Percentiles rank a stretch among this genome's conserved stretches.
Evolutionary conservation across 306 rosid genomes (phyloP).

Genomic region (Phaseolus lunatus): DNA sequence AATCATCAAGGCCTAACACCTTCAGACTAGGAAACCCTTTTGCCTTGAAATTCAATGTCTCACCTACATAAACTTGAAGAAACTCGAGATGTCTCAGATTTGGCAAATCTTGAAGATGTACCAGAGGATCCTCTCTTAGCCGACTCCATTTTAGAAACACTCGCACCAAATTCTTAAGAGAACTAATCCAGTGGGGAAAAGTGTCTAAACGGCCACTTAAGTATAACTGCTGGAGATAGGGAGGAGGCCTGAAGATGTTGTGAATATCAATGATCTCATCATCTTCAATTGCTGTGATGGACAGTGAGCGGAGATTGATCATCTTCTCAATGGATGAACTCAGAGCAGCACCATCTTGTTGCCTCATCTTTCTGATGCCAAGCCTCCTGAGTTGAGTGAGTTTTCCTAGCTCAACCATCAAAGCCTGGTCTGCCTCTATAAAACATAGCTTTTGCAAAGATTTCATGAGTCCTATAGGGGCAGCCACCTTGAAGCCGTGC

Average conservation of each 20-base stretch:
- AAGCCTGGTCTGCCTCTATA: conserved; percentile 54
- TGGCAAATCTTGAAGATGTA: conserved; percentile 51
- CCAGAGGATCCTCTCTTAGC: conserved; percentile 57
- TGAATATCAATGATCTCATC: conserved; percentile 57
- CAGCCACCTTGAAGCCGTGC: conserved; percentile 55
- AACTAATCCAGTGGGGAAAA: conserved; percentile 58
- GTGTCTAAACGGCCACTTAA: conserved; percentile 56
- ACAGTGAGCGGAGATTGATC: conserved; percentile 51
- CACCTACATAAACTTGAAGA: conserved; percentile 62
- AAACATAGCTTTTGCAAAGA: conserved; percentile 65
- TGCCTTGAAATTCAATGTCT: conserved; percentile 58
- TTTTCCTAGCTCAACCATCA: conserved; percentile 56
- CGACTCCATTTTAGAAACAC: conserved; percentile 55
- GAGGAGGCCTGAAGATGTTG: conserved; percentile 55
- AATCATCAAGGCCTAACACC: conserved; percentile 66
- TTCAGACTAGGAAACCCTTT: conserved; percentile 66
- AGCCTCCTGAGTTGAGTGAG: conserved; percentile 58
- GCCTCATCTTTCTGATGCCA: conserved; percentile 52
- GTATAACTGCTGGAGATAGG: conserved; percentile 48
- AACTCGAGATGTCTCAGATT: conserved; percentile 59
- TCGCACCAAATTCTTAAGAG: conserved; percentile 35
- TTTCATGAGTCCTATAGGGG: conserved; percentile 52
- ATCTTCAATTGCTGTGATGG: conserved; percentile 48
- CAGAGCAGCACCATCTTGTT: conserved; percentile 55
- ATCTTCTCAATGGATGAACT: conserved; percentile 58